Conservation (phyloP, 2,329 filamentous ascomycete genomes). For the Phialocephala sp. region DNA sequence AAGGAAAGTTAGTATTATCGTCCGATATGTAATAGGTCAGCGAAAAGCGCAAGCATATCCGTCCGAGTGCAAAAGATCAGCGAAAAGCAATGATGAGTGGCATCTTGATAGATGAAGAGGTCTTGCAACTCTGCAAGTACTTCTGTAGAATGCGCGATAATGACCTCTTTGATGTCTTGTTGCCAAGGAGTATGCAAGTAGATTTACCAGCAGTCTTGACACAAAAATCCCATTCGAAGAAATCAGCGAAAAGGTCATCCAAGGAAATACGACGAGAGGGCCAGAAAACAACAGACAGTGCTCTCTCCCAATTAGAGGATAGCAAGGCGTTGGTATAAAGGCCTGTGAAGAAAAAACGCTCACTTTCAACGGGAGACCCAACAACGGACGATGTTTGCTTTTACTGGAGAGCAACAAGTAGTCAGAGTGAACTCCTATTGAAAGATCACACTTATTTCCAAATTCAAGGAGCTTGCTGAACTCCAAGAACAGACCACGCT, state of each 20-base stretch:
- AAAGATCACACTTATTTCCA: too few relatives aligned
- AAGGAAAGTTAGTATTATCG: constrained; percentile 17
- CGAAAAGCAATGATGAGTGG: not conserved
- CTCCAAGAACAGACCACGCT: too few relatives aligned
- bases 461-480: too few relatives aligned
- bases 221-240: not conserved
- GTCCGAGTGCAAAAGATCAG: not conserved
- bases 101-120: not conserved
- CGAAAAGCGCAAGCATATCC: not conserved
- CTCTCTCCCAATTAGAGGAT: not conserved
- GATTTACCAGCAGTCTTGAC: not conserved
- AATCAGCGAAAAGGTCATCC: not conserved
- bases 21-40: not conserved
- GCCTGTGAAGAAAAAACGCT: not conserved
- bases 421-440: too few relatives aligned
- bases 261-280: not conserved
- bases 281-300: not conserved
- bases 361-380: not conserved
- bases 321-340: not conserved
- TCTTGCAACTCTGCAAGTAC: not conserved
- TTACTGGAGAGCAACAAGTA: too few relatives aligned
- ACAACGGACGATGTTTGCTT: not conserved
- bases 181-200: too few relatives aligned
- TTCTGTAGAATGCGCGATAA: not conserved
- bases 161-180: not conserved